Conservation (phyloP, 2,329 filamentous ascomycete species). For the Aciculosporium take region DNA sequence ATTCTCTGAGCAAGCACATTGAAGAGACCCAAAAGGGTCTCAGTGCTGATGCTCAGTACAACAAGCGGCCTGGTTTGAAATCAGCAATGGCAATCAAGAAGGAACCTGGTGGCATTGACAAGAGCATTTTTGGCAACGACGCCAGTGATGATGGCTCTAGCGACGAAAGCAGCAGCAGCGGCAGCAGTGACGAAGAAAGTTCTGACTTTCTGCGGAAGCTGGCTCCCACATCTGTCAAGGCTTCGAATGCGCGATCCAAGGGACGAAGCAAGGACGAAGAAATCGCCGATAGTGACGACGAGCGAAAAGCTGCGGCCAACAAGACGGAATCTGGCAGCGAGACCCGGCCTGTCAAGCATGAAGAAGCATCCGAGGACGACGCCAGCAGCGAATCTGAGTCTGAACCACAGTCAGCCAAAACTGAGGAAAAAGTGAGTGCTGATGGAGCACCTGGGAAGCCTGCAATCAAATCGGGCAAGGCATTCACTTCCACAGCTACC, state of each 20-base stretch:
- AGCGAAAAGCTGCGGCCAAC: constrained; percentile 18
- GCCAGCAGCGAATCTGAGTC: constrained; percentile 15
- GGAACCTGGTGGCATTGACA: constrained; percentile 10
- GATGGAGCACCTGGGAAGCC: constrained; percentile 3
- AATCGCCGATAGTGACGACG: constrained; percentile 29
- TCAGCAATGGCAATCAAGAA: constrained; percentile 19
- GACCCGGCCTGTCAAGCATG: neutral
- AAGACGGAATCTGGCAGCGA: constrained; percentile 7
- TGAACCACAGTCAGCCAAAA: constrained; percentile 10
- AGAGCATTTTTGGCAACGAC: constrained; percentile 16
- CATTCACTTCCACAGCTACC: constrained; percentile 11
- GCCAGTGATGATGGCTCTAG: constrained; percentile 18
- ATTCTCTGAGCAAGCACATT: constrained; percentile 24
- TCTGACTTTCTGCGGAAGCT: constrained; percentile 21
- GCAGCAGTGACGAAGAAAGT: constrained; percentile 19
- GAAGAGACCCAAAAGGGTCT: constrained; percentile 23
- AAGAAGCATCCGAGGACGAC: constrained; percentile 14
- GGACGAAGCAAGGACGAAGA: constrained; percentile 21
- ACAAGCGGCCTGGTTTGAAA: constrained; percentile 13
- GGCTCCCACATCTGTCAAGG: constrained; percentile 7
- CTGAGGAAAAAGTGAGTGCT: constrained; percentile 6
- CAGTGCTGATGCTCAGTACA: constrained; percentile 19
- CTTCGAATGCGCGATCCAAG: constrained; percentile 10
- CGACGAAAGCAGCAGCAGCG: constrained; percentile 19
- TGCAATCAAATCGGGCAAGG: neutral